Evolutionary conservation across 192 early-diverging fungal species (phyloP), one percentile per base, ranked within the genome.

Genomic region (Helicostylum pulchrum): DNA sequence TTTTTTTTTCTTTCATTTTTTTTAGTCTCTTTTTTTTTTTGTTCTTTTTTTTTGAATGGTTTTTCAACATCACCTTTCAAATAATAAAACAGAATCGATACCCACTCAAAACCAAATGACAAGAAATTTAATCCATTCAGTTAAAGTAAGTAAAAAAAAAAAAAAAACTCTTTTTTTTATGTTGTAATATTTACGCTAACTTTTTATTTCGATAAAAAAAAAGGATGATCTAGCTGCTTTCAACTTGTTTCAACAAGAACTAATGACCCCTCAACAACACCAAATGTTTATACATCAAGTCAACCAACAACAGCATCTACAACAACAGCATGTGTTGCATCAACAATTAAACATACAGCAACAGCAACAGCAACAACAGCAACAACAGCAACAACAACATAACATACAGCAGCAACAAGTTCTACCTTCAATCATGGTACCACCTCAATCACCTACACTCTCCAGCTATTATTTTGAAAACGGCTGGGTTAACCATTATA

Each of bases 391-490:
- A 15, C 74, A 74, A 7, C 79, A 81, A 51, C 74, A 81, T 10
- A 77, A 49, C 78, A 77, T 26, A 48, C 79, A 73, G 50, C 69
- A 75, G 7, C 63, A 64, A 23, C 66, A 68, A 23, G 23, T 65
- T 10, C 64, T 69, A 23, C 77, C 81, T 3, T 71, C 78, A 26
- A 72, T 83, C 32, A 83, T 83, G 81, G 75, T 78, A 11, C 81
- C 81, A 26, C 81, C 81, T n/a, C 78, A 77, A 19, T 80, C 78
- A 15, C 81, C 81, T 17, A 83, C 77, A 53, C 61, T 77, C 8
- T 51, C 77, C 0, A 80, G 74, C 17, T 83, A 83, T 61, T 80
- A 76, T 50, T 80, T 77, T 62, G 72, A 74, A 56, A 71, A 75
- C 19, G 70, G 69, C 4, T 80, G 81, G 81, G 62, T 80, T 14